Evolutionary conservation across 2,329 filamentous ascomycete species (phyloP).

Genomic region (Talaromyces sp.): DNA sequence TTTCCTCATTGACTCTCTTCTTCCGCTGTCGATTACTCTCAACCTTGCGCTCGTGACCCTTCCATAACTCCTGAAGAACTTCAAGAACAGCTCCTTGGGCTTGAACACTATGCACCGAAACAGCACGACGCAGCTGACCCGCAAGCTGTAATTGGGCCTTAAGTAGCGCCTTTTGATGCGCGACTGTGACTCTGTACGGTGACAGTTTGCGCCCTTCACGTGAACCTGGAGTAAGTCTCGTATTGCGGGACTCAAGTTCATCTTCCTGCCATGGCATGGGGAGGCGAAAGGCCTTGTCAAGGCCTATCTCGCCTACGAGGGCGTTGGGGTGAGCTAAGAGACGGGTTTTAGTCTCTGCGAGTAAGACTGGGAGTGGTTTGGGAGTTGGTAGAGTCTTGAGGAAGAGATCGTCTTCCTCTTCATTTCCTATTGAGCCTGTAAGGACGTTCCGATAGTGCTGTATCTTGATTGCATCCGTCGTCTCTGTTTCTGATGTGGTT

Average conservation of each 20-base stretch:
- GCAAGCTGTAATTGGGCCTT: constrained; percentile 55
- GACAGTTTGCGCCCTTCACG: constrained; percentile 56
- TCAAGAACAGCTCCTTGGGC: constrained; percentile 57
- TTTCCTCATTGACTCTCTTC: constrained; percentile 25
- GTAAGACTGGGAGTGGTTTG: constrained; percentile 48
- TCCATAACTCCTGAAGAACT: constrained; percentile 52
- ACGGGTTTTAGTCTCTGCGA: constrained; percentile 46
- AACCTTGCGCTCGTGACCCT: constrained; percentile 42
- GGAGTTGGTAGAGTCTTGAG: constrained; percentile 51
- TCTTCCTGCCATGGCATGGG: constrained; percentile 46
- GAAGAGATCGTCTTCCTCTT: constrained; percentile 44
- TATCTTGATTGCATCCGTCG: constrained; percentile 24
- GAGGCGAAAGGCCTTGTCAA: constrained; percentile 58
- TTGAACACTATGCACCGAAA: constrained; percentile 60
- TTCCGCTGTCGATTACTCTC: constrained; percentile 42
- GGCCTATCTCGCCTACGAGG: constrained; percentile 58
- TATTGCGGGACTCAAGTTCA: constrained; percentile 30
- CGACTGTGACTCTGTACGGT: constrained; percentile 51
- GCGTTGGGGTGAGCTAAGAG: constrained; percentile 50
- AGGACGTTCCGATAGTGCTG: constrained; percentile 53
- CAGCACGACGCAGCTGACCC: constrained; percentile 52
- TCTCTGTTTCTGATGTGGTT: neutral
- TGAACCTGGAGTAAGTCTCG: constrained; percentile 52
- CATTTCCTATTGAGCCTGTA: constrained; percentile 35
- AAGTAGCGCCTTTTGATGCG: constrained; percentile 56